Conservation (phyloP, 2,329 filamentous ascomycete genomes). For the Zalaria sp. region DNA sequence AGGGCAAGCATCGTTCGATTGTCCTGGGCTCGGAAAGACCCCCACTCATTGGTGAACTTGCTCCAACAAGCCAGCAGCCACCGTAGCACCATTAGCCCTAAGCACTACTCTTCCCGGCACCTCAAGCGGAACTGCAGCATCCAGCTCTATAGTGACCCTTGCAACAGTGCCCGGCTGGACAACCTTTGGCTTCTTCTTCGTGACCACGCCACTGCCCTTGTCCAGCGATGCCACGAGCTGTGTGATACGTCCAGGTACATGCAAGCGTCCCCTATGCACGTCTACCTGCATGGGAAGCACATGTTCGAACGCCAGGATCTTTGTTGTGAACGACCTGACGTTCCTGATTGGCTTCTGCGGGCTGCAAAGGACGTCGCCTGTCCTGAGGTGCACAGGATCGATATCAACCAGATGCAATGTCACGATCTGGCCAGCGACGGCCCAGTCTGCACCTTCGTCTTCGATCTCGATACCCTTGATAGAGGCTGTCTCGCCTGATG, state of each 20-base stretch:
- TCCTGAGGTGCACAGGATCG: slow-evolving; percentile 56
- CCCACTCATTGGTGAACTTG: slow-evolving; percentile 1
- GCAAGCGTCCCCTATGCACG: slow-evolving; percentile 71
- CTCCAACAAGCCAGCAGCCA: slow-evolving; percentile 78
- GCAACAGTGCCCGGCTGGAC: slow-evolving; percentile 69
- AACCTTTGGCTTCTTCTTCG: slow-evolving; percentile 75
- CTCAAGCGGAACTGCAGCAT: slow-evolving; percentile 64
- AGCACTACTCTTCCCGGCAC: slow-evolving; percentile 67
- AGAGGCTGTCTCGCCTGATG: slow-evolving; percentile 64
- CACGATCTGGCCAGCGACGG: slow-evolving; percentile 80
- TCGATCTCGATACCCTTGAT: slow-evolving; percentile 74
- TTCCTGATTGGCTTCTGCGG: slow-evolving; percentile 51
- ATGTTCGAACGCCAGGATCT: slow-evolving; percentile 80
- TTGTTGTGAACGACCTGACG: slow-evolving; percentile 61
- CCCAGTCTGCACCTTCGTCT: slow-evolving; percentile 64
- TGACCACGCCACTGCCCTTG: slow-evolving; percentile 58
- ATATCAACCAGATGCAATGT: slow-evolving; percentile 74
- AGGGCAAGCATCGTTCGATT: neutral
- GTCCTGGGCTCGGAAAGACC: neutral
- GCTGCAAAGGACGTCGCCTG: slow-evolving; percentile 78
- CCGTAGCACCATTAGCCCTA: slow-evolving; percentile 64
- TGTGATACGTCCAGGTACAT: slow-evolving; percentile 61
- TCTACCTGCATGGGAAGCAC: slow-evolving; percentile 81
- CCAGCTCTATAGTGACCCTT: slow-evolving; percentile 55
- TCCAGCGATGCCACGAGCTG: slow-evolving; percentile 62